Evolutionary conservation across 495 filamentous ascomycete genomes (phyloP).

Genomic region (Penicillium ucsense): DNA sequence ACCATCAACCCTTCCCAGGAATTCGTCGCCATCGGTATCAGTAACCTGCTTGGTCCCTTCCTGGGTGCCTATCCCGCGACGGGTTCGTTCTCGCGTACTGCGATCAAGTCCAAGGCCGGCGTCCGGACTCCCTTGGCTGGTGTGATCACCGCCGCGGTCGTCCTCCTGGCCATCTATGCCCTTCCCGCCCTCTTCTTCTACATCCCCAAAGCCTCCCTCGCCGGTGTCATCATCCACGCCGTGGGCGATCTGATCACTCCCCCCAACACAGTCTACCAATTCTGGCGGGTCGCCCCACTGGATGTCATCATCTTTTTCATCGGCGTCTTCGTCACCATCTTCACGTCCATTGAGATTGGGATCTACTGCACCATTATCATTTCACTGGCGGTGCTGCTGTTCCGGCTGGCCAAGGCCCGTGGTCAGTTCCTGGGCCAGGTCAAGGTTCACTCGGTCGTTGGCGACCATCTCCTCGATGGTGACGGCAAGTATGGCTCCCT

Average conservation of each 20-base stretch:
- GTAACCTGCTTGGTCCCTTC: slow-evolving; percentile 87
- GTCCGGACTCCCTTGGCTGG: slow-evolving; percentile 90
- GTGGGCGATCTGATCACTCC: slow-evolving; percentile 92
- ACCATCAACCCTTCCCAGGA: slow-evolving; percentile 97
- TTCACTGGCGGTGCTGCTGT: slow-evolving; percentile 72
- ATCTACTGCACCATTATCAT: slow-evolving; percentile 78
- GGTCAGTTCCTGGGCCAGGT: slow-evolving; percentile 85
- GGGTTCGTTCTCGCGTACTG: slow-evolving; percentile 93
- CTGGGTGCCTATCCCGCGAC: slow-evolving; percentile 91
- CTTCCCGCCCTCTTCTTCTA: slow-evolving; percentile 90
- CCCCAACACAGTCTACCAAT: slow-evolving; percentile 89
- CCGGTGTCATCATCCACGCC: slow-evolving; percentile 95
- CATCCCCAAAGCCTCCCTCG: slow-evolving; percentile 76
- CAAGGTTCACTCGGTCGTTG: slow-evolving; percentile 82
- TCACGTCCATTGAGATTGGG: slow-evolving; percentile 80
- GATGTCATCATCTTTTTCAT: slow-evolving; percentile 92
- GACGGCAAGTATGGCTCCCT: slow-evolving; percentile 48
- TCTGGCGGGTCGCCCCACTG: slow-evolving; percentile 86
- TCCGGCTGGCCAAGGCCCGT: slow-evolving; percentile 72
- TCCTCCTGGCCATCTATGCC: slow-evolving; percentile 91
- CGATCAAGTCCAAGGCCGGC: slow-evolving; percentile 96
- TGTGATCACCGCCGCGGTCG: slow-evolving; percentile 78
- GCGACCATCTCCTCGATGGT: slow-evolving; percentile 63
- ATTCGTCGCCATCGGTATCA: slow-evolving; percentile 87
- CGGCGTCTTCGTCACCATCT: slow-evolving; percentile 85